These are phyloP conservation scores for Pleurotus giganteus DNA, from an alignment of 768 basidiomycete genomes.

Conservation along the genomic window DNA sequence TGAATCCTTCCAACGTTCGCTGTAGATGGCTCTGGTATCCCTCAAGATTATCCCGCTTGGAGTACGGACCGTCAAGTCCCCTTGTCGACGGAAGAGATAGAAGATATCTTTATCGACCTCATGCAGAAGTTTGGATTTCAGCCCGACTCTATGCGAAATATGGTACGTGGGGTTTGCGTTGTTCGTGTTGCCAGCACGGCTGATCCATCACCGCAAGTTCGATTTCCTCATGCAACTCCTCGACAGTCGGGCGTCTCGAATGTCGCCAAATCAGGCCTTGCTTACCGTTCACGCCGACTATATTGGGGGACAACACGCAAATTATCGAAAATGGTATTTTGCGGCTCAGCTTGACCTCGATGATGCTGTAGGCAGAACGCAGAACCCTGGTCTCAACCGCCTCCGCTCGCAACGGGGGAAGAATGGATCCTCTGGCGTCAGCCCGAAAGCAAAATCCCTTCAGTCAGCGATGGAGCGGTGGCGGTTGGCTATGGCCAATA, in stretches of 20 bases:
- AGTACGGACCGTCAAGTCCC: slow-evolving; percentile 88
- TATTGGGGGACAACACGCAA: slow-evolving; percentile 96
- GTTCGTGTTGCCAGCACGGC: slow-evolving; percentile 10
- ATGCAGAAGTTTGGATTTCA: slow-evolving; percentile 99
- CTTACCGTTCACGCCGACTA: slow-evolving; percentile 97
- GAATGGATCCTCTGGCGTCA: slow-evolving; percentile 10
- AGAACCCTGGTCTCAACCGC: slow-evolving; percentile 87
- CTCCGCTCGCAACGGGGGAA: slow-evolving; percentile 63
- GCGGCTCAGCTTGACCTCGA: slow-evolving; percentile 98
- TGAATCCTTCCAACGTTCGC: slow-evolving; percentile 44
- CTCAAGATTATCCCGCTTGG: slow-evolving; percentile 96
- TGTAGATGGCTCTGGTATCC: slow-evolving; percentile 46
- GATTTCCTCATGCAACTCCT: slow-evolving; percentile 98
- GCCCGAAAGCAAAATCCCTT: slow-evolving; percentile 58
- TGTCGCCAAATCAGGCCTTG: slow-evolving; percentile 94
- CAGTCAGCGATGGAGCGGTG: slow-evolving; percentile 87
- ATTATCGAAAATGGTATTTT: slow-evolving; percentile 99
- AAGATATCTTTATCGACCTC: slow-evolving; percentile 96
- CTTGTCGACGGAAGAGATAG: slow-evolving; percentile 97
- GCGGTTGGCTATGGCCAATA: slow-evolving; percentile 97
- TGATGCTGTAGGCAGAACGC: slow-evolving; percentile 89
- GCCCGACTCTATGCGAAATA: slow-evolving; percentile 92
- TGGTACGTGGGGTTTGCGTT: slow-evolving; percentile 46
- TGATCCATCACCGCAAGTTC: slow-evolving; percentile 51
- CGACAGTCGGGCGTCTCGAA: slow-evolving; percentile 94